These are phyloP conservation scores for Pseudogymnoascus sp. DNA, from an alignment of 2,329 filamentous ascomycete species.

Conservation along the genomic window DNA sequence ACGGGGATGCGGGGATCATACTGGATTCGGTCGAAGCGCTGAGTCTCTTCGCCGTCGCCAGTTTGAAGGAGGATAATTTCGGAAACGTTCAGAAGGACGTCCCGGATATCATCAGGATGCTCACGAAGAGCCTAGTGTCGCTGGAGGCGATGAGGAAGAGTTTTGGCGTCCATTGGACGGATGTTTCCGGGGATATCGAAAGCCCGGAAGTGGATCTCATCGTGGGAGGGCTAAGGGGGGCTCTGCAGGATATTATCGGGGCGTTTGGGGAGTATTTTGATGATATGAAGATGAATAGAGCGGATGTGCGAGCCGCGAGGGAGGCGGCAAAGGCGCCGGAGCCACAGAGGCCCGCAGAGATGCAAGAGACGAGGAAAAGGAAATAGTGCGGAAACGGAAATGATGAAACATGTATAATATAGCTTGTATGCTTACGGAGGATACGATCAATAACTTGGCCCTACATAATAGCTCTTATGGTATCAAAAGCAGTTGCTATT, in stretches of 20 bases:
- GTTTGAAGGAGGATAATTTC: conserved; percentile 70
- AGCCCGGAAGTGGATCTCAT: conserved; percentile 64
- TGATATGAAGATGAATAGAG: conserved; percentile 58
- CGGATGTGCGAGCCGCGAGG: conserved; percentile 65
- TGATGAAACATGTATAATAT: conserved; percentile 7
- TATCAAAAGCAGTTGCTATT: conserved; percentile 1
- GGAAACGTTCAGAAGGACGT: conserved; percentile 83
- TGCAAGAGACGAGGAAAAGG: conserved; percentile 13
- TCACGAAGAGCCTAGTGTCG: conserved; percentile 59
- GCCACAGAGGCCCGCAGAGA: conserved; percentile 23
- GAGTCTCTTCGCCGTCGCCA: conserved; percentile 60
- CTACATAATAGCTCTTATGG: conserved; percentile 5
- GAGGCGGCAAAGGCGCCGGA: conserved; percentile 32
- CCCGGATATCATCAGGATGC: conserved; percentile 60
- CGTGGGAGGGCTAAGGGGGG: conserved; percentile 52
- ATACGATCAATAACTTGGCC: background rate
- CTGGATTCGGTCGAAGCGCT: conserved; percentile 64
- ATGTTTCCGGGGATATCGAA: conserved; percentile 49
- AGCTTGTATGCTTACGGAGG: background rate
- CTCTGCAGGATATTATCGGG: conserved; percentile 55
- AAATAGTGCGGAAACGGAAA: background rate
- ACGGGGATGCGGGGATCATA: conserved; percentile 59
- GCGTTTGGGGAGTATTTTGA: conserved; percentile 67
- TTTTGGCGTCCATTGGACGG: conserved; percentile 68
- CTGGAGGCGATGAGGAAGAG: conserved; percentile 57